Base-by-base conservation (phyloP, 2,329 filamentous ascomycete genomes). In the Neofusicoccum cordaticola region DNA sequence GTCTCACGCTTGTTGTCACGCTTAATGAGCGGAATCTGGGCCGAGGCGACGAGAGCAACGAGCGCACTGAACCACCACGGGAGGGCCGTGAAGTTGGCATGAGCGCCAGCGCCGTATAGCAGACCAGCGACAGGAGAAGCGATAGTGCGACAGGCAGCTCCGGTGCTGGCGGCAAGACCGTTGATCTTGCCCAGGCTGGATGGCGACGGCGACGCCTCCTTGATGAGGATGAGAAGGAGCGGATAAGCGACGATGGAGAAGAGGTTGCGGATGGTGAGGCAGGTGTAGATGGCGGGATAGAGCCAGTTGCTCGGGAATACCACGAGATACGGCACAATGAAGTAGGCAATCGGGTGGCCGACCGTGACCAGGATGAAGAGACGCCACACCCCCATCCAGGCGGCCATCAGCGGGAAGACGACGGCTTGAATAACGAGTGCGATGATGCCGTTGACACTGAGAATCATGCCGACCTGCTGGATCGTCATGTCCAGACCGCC, bases 341-440 rank as follows among this genome's bases (percentile, higher is more conserved):
- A 82, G 74, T 91, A 91, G 9, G 86, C 84, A 19, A 88, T 73
- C 0, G 89, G 89, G 72, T 91, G 89, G 1, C 89, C 78, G 11
- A 88, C 70, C 0, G 89, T 87, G 68, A 89, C 88, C 41, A 86
- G 67, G 44, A 90, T 77, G 70, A 91, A 89, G 0, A 89, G 82
- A 57, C 80, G 83, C 88, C 88, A 91, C 1, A 91, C 82, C 1
- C 89, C 89, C 13, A 91, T 79, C 67, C 80, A 83, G 62, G 85
- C 82, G 2, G 89, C 86, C 66, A 89, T 79, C 15, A 86, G 69
- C 3, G 89, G 89, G 71, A 91, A 91, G 35, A 93, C 80, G 51
- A 92, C 75, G 1, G 84, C 90, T 76, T 93, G 90, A 50, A 93
- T 88, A 69, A 90, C 81, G 0, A 93, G 83, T 0, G 90, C 90